phyloP scores from a whole-genome alignment of 225 moss, liverwort and hornwort genomes.

The Pleurozium schreberi region DNA sequence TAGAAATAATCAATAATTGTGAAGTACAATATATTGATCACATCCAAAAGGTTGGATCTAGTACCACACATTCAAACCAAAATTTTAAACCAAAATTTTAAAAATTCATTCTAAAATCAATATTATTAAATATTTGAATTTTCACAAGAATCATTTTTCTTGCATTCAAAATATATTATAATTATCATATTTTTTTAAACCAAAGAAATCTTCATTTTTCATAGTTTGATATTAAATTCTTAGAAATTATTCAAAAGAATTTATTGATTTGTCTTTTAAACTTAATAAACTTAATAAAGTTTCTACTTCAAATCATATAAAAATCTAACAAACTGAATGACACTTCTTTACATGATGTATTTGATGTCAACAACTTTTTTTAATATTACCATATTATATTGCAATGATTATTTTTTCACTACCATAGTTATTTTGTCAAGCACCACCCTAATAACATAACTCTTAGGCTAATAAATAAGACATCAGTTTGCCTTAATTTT shows the following conservation, averaged over 20 bases:
- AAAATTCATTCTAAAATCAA: too few species aligned
- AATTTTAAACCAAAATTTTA: too few species aligned
- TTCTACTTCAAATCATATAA: background rate
- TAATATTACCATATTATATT: background rate
- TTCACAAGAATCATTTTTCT: too few species aligned
- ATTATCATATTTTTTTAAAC: background rate
- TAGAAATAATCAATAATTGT: too few species aligned
- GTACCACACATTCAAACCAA: too few species aligned
- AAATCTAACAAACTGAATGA: rapidly evolving
- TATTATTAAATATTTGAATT: too few species aligned
- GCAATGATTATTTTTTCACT: background rate
- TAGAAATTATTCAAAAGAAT: too few species aligned
- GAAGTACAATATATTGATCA: too few species aligned
- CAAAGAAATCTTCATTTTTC: background rate
- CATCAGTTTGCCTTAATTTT: background rate
- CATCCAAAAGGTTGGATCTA: too few species aligned
- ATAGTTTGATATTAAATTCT: background rate
- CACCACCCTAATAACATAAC: background rate
- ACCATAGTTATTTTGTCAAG: background rate
- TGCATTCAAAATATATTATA: background rate
- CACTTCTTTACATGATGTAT: background rate
- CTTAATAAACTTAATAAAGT: background rate
- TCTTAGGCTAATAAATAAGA: background rate
- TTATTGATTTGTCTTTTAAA: background rate
- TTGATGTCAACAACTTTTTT: background rate